These are phyloP conservation scores for Golubevia pallescens DNA, from an alignment of 1,284 basidiomycete genomes.

Conservation along the genomic window DNA sequence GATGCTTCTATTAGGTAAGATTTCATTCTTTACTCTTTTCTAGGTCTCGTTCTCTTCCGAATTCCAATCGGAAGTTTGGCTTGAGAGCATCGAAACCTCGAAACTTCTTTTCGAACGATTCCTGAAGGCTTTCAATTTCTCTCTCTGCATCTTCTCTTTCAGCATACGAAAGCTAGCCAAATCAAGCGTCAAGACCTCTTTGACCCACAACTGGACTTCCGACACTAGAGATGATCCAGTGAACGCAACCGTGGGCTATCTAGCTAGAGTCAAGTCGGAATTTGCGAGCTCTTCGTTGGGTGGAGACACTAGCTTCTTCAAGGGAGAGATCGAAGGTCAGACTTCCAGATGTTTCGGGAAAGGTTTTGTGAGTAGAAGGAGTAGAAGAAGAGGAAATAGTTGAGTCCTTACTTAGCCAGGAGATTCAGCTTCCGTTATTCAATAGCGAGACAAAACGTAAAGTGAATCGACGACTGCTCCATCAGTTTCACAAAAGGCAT, in stretches of 20 bases:
- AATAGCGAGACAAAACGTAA: too few relatives aligned
- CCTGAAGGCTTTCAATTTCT: slow-evolving; percentile 3
- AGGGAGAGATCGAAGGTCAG: slow-evolving; percentile 31
- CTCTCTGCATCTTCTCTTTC: slow-evolving; percentile 14
- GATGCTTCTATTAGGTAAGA: slow-evolving; percentile 29
- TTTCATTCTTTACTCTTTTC: not conserved
- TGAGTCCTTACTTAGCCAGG: too few relatives aligned
- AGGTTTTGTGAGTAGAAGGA: slow-evolving; percentile 12
- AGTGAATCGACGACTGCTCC: too few relatives aligned
- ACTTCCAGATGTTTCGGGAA: slow-evolving; percentile 17
- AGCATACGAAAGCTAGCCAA: slow-evolving; percentile 83
- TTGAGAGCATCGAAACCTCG: not conserved
- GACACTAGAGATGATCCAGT: slow-evolving; percentile 81
- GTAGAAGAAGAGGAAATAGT: too few relatives aligned
- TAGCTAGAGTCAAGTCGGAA: slow-evolving; percentile 12
- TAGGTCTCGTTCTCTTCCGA: not conserved
- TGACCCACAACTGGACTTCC: slow-evolving; percentile 78
- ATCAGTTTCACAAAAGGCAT: too few relatives aligned
- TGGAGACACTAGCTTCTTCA: slow-evolving; percentile 45
- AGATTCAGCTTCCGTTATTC: too few relatives aligned
- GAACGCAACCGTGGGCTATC: slow-evolving; percentile 66
- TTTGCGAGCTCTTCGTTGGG: slow-evolving; percentile 48
- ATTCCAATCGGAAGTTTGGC: too few relatives aligned
- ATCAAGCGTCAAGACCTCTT: slow-evolving; percentile 78
- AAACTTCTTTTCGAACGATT: not conserved